Evolutionary conservation across 441 rosid species (phyloP), one percentile per base, ranked within the genome.

Genomic region (Melianthus villosus): DNA sequence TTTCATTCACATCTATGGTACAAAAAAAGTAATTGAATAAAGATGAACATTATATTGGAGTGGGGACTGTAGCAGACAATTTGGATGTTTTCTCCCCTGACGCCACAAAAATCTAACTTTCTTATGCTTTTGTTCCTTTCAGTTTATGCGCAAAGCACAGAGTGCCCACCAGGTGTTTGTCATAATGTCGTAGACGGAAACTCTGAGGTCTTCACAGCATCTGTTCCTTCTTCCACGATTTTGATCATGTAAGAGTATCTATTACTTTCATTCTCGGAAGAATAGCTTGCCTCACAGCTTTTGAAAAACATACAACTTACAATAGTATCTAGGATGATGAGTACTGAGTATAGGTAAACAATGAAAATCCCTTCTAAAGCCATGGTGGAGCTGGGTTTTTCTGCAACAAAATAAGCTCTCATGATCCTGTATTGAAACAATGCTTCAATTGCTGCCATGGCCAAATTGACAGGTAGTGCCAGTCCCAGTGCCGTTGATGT

Each of bases 251-350:
- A 50, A 2, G 56, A 43, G 28, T 36, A 59, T 38, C 42, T n/a
- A n/a, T n/a, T 38, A 3, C 51, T 64, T 25, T 62, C 68, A 43
- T 35, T 37, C 53, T 53, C 46, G 0, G 25, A 46, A 27, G 25
- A 31, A 43, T 13, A 46, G 16, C 19, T 44, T 9, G 26, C 30
- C 53, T 37, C 56, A 67, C 84, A 75, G 65, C 68, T 75, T 48
- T 65, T 65, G 48, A 59, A 61, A 53, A 80, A 84, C 7, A 67
- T 13, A 40, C 40, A 62, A 44, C 53, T 66, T 16, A 72, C 60
- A 34, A 73, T 57, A 0, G 85, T 68, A 16, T 80, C 93, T 30
- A 84, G 69, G 45, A 80, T 79, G 23, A 75, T 43, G 56, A 67
- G 40, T 48, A 73, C 46, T 1, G 93, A 78, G 48, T 80, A 75